A percentile compares a stretch with the other conserved stretches of the same genome.
phyloP scores from a whole-genome alignment of 352 stramenopile genomes.

The Ophiocytium majus region DNA sequence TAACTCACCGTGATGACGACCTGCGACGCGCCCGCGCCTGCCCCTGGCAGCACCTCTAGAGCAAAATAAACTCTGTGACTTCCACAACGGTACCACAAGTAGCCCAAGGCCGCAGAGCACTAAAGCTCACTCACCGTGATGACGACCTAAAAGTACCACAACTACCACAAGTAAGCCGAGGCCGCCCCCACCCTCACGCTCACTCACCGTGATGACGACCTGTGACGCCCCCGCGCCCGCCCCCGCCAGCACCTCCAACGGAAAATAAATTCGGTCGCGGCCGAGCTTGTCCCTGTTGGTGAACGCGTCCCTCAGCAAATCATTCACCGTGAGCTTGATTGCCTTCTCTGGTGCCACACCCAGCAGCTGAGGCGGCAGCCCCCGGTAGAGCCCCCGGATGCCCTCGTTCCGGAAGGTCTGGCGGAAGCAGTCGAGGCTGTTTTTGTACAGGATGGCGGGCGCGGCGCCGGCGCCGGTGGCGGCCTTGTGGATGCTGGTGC shows the following conservation, averaged over 20 bases:
- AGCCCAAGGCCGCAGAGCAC: no score
- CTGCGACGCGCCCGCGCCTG: conserved; percentile 43
- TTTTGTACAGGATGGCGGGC: conserved; percentile 15
- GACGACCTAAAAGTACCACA: no score
- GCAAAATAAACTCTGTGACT: conserved; percentile 69
- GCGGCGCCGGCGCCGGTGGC: neutral
- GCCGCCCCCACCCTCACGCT: no score
- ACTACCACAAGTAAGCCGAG: no score
- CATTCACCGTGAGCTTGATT: conserved; percentile 81
- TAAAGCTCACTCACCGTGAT: no score
- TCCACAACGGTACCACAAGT: no score
- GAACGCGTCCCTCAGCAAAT: conserved; percentile 74
- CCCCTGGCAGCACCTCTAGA: conserved; percentile 61
- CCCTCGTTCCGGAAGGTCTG: conserved; percentile 36
- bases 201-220: conserved; percentile 65
- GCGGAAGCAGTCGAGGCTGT: conserved; percentile 42
- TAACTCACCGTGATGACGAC: conserved; percentile 25
- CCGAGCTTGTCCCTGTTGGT: conserved; percentile 66
- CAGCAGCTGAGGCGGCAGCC: conserved; percentile 73
- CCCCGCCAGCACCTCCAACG: conserved; percentile 62
- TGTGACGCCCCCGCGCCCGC: conserved; percentile 45
- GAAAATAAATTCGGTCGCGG: conserved; percentile 67
- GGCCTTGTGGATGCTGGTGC: neutral
- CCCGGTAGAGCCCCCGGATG: conserved; percentile 43
- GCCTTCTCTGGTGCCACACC: conserved; percentile 80